Evolutionary conservation across 2,329 filamentous ascomycete species (phyloP).

Genomic region (Talaromyces sp.): DNA sequence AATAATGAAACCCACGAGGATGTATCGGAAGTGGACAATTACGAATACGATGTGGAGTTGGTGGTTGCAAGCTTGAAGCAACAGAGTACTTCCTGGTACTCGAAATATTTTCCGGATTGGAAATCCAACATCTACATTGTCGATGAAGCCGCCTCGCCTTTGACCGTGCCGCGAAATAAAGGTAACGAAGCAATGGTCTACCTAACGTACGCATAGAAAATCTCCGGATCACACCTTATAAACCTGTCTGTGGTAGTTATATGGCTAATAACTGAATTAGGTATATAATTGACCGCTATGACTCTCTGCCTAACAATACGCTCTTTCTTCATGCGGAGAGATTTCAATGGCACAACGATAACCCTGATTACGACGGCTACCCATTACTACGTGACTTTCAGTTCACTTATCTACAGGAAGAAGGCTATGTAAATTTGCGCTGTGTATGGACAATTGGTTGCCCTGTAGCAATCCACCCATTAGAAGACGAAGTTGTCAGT

Average conservation of each 20-base stretch:
- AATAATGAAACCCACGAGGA: background rate
- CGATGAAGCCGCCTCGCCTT: constrained; percentile 40
- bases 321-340: constrained; percentile 51
- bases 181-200: constrained; percentile 54
- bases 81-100: constrained; percentile 14
- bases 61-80: constrained; percentile 13
- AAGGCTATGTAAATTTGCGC: constrained; percentile 51
- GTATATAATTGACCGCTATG: constrained; percentile 52
- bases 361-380: constrained; percentile 42
- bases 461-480: constrained; percentile 45
- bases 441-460: constrained; percentile 52
- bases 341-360: constrained; percentile 50
- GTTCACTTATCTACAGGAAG: constrained; percentile 38
- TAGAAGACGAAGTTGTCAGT: constrained; percentile 6
- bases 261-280: background rate
- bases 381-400: constrained; percentile 44
- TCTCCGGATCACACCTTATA: background rate
- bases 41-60: constrained; percentile 6
- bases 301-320: constrained; percentile 48
- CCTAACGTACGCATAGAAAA: constrained; percentile 43
- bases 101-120: constrained; percentile 20
- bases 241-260: background rate
- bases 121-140: constrained; percentile 39
- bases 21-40: background rate
- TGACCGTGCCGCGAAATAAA: constrained; percentile 48